phyloP scores from a whole-genome alignment of 2,329 filamentous ascomycete genomes.

The Talaromyces sp. region DNA sequence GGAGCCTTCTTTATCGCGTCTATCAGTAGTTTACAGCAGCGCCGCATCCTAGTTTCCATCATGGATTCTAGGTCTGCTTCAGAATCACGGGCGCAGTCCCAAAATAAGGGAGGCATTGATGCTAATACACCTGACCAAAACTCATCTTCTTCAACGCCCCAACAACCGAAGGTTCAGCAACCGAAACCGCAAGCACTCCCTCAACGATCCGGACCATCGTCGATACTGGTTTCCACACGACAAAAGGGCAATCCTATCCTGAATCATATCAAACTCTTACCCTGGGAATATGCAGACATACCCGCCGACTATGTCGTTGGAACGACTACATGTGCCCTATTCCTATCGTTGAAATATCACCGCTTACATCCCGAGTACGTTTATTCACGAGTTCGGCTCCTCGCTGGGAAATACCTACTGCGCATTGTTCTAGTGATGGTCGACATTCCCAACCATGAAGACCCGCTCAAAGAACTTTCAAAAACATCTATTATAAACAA shows the following conservation, averaged over 20 bases:
- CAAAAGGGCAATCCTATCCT: conserved; percentile 96
- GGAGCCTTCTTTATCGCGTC: conserved; percentile 19
- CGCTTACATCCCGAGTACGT: conserved; percentile 97
- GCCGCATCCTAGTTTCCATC: conserved; percentile 10
- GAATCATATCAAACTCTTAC: conserved; percentile 74
- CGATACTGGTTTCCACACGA: conserved; percentile 85
- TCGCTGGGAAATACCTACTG: conserved; percentile 84
- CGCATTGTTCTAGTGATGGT: conserved; percentile 88
- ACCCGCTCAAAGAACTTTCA: conserved; percentile 82
- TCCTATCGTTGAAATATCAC: conserved; percentile 95
- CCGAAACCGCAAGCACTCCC: conserved; percentile 86
- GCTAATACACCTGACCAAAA: conserved; percentile 41
- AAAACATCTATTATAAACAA: conserved; percentile 94
- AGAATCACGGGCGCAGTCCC: conserved; percentile 6
- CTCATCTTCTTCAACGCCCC: background rate
- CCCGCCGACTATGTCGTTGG: conserved; percentile 90
- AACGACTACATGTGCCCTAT: conserved; percentile 83
- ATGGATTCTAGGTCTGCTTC: conserved; percentile 17
- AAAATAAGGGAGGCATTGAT: conserved; percentile 26
- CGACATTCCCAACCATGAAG: conserved; percentile 93
- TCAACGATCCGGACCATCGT: conserved; percentile 66
- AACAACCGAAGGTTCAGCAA: conserved; percentile 68
- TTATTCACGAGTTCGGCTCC: conserved; percentile 83
- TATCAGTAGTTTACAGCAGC: conserved; percentile 13
- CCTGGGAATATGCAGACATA: conserved; percentile 98